Evolutionary conservation across 257 asterid species (phyloP), one percentile per base, ranked within the genome.

Genomic region (Fraxinus anomala): DNA sequence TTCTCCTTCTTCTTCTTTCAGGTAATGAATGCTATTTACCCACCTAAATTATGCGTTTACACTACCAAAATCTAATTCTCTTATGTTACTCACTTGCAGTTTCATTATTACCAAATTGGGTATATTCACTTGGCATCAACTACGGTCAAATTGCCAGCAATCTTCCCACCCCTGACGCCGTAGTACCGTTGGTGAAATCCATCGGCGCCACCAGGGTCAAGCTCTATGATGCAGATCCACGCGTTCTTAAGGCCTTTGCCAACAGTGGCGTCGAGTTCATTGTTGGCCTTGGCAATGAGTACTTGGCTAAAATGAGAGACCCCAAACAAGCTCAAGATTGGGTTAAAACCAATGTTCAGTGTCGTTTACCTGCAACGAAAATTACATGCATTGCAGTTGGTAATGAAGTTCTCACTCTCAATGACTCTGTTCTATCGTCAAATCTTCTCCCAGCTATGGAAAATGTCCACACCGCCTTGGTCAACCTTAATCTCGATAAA

Each of bases 121-220:
- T 81, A 56, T 44, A 70, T 23, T 72, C 90, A 11, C 77, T 94
- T 0, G 96, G 96, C 70, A 88, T 94, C 82, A 94, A 94, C 92
- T 94, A 94, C 80, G 97, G 98, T 31, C 97, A 86, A 80, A 80
- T 94, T 28, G 98, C 96, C 13, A 80, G 91, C 92, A 92, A 94
- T 79, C 92, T 94, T 51, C 98, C 97, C 19, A 79, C 88, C 30
- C 97, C 98, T 0, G 87, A 87, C 24, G 72, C 86, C 0, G 97
- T 88, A 8, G 81, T 91, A 49, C 93, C 94, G 0, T 82, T 94
- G 9, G 87, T 94, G 69, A 89, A 91, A 79, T 87, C 97, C 87
- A 82, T 91, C 75, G 91, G 94, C 34, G 97, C 83, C 26, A 85
- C 90, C 79, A 80, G 91, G 70, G 78, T 94, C 42, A 91, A 90